Conservation (phyloP, 1,284 basidiomycete genomes). For the Rhodotorula sp. region DNA sequence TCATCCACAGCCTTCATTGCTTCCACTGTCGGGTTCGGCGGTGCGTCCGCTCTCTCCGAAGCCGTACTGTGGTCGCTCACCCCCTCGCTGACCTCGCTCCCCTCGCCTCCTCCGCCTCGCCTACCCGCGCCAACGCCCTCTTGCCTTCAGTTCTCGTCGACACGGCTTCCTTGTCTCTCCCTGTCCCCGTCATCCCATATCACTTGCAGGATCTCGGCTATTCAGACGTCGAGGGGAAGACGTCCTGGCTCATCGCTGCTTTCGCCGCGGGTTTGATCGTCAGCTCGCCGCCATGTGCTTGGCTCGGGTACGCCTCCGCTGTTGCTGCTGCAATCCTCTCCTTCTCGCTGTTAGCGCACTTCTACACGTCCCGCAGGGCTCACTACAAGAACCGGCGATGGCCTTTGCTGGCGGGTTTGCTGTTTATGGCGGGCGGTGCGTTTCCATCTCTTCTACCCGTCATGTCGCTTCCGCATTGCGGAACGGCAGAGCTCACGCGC, state of each 20-base stretch:
- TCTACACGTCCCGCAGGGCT: slow-evolving; percentile 17
- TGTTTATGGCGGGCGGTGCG: slow-evolving; percentile 44
- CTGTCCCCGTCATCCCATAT: slow-evolving; percentile 44
- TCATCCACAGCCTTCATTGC: slow-evolving; percentile 25
- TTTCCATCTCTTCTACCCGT: no score
- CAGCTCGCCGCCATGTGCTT: slow-evolving; percentile 12
- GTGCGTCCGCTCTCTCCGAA: not conserved
- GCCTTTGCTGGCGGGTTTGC: slow-evolving; percentile 37
- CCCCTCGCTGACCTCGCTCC: no score
- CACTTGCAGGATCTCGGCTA: slow-evolving; percentile 44
- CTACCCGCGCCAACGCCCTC: no score
- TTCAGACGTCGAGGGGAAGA: slow-evolving; percentile 32
- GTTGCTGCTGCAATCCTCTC: no score
- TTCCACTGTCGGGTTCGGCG: slow-evolving; percentile 20
- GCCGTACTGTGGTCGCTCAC: not conserved
- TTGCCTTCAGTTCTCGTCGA: slow-evolving; percentile 39
- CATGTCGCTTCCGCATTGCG: no score
- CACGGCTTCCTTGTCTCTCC: slow-evolving; percentile 18
- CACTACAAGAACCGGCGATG: slow-evolving; percentile 32
- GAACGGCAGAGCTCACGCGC: not conserved
- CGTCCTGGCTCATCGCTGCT: slow-evolving; percentile 45
- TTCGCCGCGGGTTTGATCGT: slow-evolving; percentile 43
- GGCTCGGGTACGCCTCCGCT: not conserved
- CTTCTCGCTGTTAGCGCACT: not conserved
- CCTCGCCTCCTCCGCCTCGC: no score